Evolutionary conservation across 1,284 basidiomycete genomes (phyloP), one percentile per base, ranked within the genome.

Genomic region (Malassezia dermatis): DNA sequence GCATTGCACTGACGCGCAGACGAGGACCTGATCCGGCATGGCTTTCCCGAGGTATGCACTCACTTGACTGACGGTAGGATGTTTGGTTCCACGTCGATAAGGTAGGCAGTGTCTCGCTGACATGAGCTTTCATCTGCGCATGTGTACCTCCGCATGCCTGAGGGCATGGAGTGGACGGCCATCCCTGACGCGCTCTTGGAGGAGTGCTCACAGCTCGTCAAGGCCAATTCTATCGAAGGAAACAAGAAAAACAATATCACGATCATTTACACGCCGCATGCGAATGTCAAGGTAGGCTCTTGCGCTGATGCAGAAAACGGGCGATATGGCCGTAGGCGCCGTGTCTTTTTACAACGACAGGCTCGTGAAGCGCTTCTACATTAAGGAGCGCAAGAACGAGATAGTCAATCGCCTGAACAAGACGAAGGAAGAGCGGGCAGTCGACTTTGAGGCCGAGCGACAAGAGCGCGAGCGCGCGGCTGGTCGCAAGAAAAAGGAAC

Each of bases 221-320:
- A 98, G 76, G 91, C 93, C 0, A 96, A 96, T 69, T 91, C 88
- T 3, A 98, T 98, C 52, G 89, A 95, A 35, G 89, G 90, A 2
- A 95, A 96, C 79, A 95, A 95, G 78, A 91, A 90, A 76, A 87
- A 93, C 63, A 86, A 93, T 71, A 70, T 95, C 26, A 88, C 87
- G 12, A 81, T 98, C 66, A 95, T 98, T 58, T 96, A 91, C 74
- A 95, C 91, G 0, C 91, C 89, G 0, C 64, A 63, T 65, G 45
- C 57, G 45, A 72, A 73, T 27, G 51, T 73, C 31, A 73, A 69
- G 30, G 55, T 61, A 43, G 19, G 58, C 35, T 2, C 12, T 13
- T n/a, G n/a, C n/a, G 24, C 15, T 30, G 5, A 26, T 28, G 3
- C 24, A 58, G 56, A 71, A 68, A 53, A 62, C 57, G 1, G 69